Evolutionary conservation across 2,329 filamentous ascomycete species (phyloP), one percentile per base, ranked within the genome.

Genomic region (Pseudogymnoascus sp.): DNA sequence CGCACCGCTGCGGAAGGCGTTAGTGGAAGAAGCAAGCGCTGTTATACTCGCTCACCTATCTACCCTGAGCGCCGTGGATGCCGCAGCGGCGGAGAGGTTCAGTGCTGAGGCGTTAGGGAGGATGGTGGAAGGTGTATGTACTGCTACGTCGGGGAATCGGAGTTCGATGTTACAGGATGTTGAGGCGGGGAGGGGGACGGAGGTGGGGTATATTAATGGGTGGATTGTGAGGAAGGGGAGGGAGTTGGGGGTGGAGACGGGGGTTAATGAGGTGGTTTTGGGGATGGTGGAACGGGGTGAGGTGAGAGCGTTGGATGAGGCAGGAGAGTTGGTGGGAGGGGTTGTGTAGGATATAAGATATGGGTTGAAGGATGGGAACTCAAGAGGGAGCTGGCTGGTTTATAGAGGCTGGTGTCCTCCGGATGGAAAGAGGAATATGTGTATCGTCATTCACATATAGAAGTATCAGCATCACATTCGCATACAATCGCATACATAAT

Each of bases 11-110:
- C 5, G 44, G 1, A 12, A 1, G 2, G 44, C 44, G 2, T 79
- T 97, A 3, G 77, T 96, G 5, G 76, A 79, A n/a, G 92, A 97
- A 71, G 86, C 90, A 4, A 88, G 85, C 59, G 77, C 81, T 25
- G 86, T 95, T n/a, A 83, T 96, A 35, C 84, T 82, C 62, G 80
- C 80, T 9, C 78, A 8, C 55, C 69, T 7, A 63, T 67, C 3
- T 63, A 66, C 41, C 12, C 68, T 4, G 48, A 5, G 15, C 13
- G 95, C 7, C 84, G 90, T 1, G 80, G 79, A 84, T 66, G 15
- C 59, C 61, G 8, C 27, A 13, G 38, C 33, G 9, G 13, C 21
- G 13, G 39, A 59, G 25, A 44, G 59, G 1, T 66, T 67, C 31
- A 63, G 60, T 21, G n/a, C 15, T 0, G 41, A 51, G 10, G 70